Conservation (phyloP, 2,329 filamentous ascomycete species). For the Epichloe glyceriae region DNA sequence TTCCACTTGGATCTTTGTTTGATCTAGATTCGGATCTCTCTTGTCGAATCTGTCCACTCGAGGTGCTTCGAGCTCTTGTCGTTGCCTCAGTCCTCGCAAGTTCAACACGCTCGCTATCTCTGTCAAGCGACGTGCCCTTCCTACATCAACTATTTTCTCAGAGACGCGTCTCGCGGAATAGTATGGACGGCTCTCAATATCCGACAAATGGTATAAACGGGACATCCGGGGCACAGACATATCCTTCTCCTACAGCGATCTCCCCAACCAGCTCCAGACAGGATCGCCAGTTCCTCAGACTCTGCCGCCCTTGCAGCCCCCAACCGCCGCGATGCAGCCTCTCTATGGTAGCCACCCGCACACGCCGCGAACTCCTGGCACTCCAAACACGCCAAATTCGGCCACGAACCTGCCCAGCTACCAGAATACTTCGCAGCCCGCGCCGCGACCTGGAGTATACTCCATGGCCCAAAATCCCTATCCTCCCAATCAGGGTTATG, state of each 20-base stretch:
- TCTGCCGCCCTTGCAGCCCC: conserved; percentile 41
- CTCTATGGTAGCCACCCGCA: conserved; percentile 47
- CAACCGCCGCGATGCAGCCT: conserved; percentile 28
- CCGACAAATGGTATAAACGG: conserved; percentile 44
- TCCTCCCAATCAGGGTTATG: conserved; percentile 41
- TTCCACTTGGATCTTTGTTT: conserved; percentile 2
- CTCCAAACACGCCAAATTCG: conserved; percentile 47
- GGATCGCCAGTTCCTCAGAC: conserved; percentile 37
- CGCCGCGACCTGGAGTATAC: conserved; percentile 35
- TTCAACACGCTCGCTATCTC: not conserved
- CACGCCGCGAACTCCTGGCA: conserved; percentile 49
- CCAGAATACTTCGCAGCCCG: conserved; percentile 35
- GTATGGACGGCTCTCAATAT: conserved; percentile 43
- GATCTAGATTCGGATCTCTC: conserved; percentile 3
- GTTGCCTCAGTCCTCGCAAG: conserved; percentile 1
- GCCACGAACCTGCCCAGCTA: conserved; percentile 40
- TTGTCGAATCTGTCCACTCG: conserved; percentile 10
- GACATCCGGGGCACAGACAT: conserved; percentile 33
- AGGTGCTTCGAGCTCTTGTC: conserved; percentile 4
- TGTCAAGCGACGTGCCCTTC: not conserved
- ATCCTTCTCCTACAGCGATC: conserved; percentile 38
- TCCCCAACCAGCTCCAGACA: conserved; percentile 38
- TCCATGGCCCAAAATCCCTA: conserved; percentile 45
- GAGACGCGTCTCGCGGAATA: conserved; percentile 26
- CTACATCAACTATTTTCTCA: conserved; percentile 5